Evolutionary conservation across 1,284 basidiomycete genomes (phyloP), one percentile per base, ranked within the genome.

Genomic region (Cystobasidium sp.): DNA sequence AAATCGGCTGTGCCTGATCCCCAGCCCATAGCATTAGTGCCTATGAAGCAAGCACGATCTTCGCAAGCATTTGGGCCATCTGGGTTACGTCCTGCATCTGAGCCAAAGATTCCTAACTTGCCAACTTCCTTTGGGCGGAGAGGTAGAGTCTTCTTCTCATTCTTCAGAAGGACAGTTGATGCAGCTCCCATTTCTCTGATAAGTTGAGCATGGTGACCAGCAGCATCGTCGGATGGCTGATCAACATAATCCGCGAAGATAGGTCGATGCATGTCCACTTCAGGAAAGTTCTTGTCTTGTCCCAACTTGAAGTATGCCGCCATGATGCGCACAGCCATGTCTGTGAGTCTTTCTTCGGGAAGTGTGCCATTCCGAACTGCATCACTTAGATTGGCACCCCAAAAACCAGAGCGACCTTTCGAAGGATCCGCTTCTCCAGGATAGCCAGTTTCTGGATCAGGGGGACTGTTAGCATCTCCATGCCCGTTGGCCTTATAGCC

Each of bases 101-200:
- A 76, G 1, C 89, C 90, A 68, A 90, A 85, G 24, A 91, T 82
- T 0, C 84, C 88, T 64, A 91, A 85, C 5, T 83, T 84, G 76
- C 83, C 83, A 0, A 86, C 86, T 24, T 53, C 18, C 14, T 70
- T 39, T 12, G 82, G 82, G 0, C 83, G 84, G n/a, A 94, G 83
- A 1, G 91, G 91, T 0, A 93, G 83, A 1, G 84, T 82, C 3
- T 82, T 81, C 52, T 85, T 84, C 1, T 79, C 80, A 81, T 93
- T 93, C 84, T 92, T 92, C 64, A 93, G 84, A 31, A 94, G 83
- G 7, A 92, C 88, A 1, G 88, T 89, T 0, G 88, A 88, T 0
- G 89, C 88, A 0, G 86, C 86, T n/a, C 90, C 92, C 43, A 94
- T 88, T 80, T 90, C 85, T 41, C 90, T 86, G n/a, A 78, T 76